Percentiles rank a stretch among this genome's conserved stretches.
phyloP scores from a whole-genome alignment of 2,329 filamentous ascomycete species.

The Ophiostoma sp. region DNA sequence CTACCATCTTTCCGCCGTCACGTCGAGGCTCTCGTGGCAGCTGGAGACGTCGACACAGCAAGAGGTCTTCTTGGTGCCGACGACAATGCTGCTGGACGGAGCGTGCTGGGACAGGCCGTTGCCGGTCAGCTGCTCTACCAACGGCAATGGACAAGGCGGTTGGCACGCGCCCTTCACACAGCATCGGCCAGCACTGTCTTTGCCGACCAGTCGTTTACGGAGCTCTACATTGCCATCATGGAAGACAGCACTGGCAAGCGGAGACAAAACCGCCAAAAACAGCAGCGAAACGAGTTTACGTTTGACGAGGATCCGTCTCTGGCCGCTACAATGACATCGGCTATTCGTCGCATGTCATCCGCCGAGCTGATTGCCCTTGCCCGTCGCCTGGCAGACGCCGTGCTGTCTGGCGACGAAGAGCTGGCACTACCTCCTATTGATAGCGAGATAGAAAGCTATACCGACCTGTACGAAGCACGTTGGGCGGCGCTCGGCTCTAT shows the following conservation, averaged over 20 bases:
- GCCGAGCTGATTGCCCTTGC: conserved; percentile 43
- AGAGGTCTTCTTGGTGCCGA: conserved; percentile 40
- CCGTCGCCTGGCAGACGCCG: conserved; percentile 37
- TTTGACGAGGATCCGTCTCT: conserved; percentile 42
- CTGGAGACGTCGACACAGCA: conserved; percentile 39
- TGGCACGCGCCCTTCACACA: conserved; percentile 48
- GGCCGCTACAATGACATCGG: conserved; percentile 41
- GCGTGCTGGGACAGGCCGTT: conserved; percentile 32
- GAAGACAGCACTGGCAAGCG: conserved; percentile 13
- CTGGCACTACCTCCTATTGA: conserved; percentile 35
- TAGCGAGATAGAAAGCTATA: too few relatives aligned
- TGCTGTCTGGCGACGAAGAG: conserved; percentile 35
- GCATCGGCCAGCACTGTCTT: conserved; percentile 35
- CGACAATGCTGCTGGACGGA: not conserved
- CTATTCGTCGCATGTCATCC: conserved; percentile 56
- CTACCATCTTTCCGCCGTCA: conserved; percentile 61
- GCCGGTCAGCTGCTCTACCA: conserved; percentile 36
- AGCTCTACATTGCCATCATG: conserved; percentile 58
- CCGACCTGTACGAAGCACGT: not conserved
- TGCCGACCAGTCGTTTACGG: conserved; percentile 39
- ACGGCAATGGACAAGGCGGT: conserved; percentile 34
- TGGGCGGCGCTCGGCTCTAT: conserved; percentile 29
- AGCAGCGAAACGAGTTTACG: conserved; percentile 28
- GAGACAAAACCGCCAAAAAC: conserved; percentile 20
- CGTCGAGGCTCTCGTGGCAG: conserved; percentile 46